A percentile compares a stretch with the other conserved stretches of the same genome.
phyloP scores from a whole-genome alignment of 1,284 basidiomycete genomes.

The Microbotryomycetes sp. region DNA sequence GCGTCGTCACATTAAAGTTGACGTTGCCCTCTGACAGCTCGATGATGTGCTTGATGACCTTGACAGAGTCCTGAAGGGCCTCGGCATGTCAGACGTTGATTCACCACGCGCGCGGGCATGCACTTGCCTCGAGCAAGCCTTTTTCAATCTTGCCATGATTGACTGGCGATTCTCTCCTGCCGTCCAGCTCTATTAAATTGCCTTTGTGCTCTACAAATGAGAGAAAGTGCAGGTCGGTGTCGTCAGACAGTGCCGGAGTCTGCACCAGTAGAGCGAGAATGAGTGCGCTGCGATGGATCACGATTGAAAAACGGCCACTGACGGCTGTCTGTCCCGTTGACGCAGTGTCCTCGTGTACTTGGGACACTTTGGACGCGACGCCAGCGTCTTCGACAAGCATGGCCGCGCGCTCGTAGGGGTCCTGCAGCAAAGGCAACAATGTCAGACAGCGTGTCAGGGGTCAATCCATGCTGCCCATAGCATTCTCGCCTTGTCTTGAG shows the following conservation, averaged over 20 bases:
- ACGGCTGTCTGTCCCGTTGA: slow-evolving; percentile 58
- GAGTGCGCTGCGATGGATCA: background rate
- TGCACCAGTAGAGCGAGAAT: background rate
- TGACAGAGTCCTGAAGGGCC: slow-evolving; percentile 18
- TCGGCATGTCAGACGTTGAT: background rate
- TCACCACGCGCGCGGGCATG: background rate
- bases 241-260: slow-evolving; percentile 44
- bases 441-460: too few species aligned
- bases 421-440: too few species aligned
- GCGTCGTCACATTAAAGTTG: slow-evolving; percentile 29
- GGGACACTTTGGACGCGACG: slow-evolving; percentile 37
- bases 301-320: background rate
- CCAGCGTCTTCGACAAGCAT: background rate
- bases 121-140: slow-evolving; percentile 22
- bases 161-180: slow-evolving; percentile 62
- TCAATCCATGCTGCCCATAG: too few species aligned
- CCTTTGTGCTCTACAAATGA: slow-evolving; percentile 59
- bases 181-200: slow-evolving; percentile 74
- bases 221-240: slow-evolving; percentile 75
- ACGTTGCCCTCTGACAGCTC: slow-evolving; percentile 19
- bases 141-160: slow-evolving; percentile 54
- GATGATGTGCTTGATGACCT: slow-evolving; percentile 22
- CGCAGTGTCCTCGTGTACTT: slow-evolving; percentile 65
- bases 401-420: slow-evolving; percentile 62
- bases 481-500: slow-evolving; percentile 26